Evolutionary conservation across 768 basidiomycete species (phyloP).

Genomic region (Lentinula aciculospora): DNA sequence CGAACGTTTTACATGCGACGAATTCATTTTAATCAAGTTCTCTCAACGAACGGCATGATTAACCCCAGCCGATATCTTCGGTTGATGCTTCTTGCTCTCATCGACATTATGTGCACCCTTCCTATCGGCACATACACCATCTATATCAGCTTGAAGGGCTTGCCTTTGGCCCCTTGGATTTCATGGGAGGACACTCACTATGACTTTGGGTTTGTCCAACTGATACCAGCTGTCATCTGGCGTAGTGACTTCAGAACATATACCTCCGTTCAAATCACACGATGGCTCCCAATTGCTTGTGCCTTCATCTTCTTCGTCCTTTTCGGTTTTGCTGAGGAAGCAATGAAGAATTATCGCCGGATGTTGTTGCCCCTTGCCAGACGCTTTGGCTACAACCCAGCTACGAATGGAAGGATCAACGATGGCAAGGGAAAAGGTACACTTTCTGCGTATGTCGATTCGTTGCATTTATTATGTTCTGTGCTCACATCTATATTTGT

Average conservation of each 20-base stretch:
- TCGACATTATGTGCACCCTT: constrained; percentile 42
- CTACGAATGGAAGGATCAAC: neutral
- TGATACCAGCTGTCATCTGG: constrained; percentile 37
- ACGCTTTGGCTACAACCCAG: neutral
- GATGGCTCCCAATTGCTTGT: constrained; percentile 34
- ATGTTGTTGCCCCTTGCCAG: neutral
- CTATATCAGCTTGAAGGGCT: constrained; percentile 28
- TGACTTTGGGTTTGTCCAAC: constrained; percentile 38
- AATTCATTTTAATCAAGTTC: constrained; percentile 34
- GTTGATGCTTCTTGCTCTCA: constrained; percentile 47
- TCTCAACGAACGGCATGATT: constrained; percentile 33
- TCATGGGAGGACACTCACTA: constrained; percentile 47
- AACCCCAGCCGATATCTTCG: constrained; percentile 46
- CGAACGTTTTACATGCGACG: constrained; percentile 2
- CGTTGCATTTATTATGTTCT: neutral
- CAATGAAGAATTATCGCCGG: constrained; percentile 7
- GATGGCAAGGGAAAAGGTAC: neutral
- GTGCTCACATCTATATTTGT: neutral
- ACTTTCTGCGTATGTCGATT: neutral
- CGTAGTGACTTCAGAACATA: constrained; percentile 12
- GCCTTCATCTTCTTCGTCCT: constrained; percentile 35
- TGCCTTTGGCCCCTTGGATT: constrained; percentile 37
- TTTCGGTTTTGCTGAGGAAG: constrained; percentile 40
- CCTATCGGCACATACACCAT: constrained; percentile 34
- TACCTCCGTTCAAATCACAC: constrained; percentile 23